These are phyloP conservation scores for Zalaria obscura DNA, from an alignment of 2,329 filamentous ascomycete genomes.

Conservation along the genomic window DNA sequence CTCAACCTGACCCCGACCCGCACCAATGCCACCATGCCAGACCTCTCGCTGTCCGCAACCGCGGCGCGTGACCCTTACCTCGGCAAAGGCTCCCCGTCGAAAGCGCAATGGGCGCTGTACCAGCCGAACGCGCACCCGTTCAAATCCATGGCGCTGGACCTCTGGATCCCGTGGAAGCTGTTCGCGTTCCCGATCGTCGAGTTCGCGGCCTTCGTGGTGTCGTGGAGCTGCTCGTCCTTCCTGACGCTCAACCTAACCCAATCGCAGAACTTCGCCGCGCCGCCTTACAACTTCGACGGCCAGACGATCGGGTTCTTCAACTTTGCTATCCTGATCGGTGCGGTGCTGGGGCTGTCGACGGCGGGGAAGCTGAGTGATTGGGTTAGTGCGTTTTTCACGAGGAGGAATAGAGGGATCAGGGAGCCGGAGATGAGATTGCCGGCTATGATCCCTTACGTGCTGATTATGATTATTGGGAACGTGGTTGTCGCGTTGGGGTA, in stretches of 20 bases:
- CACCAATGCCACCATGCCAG: conserved; percentile 11
- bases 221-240: conserved; percentile 44
- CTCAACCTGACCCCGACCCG: conserved; percentile 7
- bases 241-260: conserved; percentile 47
- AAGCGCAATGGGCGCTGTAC: conserved; percentile 41
- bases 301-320: conserved; percentile 41
- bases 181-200: conserved; percentile 49
- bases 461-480: conserved; percentile 43
- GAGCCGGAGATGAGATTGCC: conserved; percentile 20
- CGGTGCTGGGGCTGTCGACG: conserved; percentile 38
- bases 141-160: conserved; percentile 34
- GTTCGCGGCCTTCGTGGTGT: conserved; percentile 47
- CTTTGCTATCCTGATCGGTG: conserved; percentile 41
- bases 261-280: conserved; percentile 38
- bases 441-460: conserved; percentile 39
- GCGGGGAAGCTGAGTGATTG: conserved; percentile 43
- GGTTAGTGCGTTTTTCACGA: conserved; percentile 40
- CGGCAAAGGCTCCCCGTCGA: conserved; percentile 39
- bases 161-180: conserved; percentile 49
- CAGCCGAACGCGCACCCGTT: conserved; percentile 33
- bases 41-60: conserved; percentile 17
- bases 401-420: conserved; percentile 38
- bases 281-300: conserved; percentile 40
- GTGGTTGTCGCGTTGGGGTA: conserved; percentile 34
- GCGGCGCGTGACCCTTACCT: conserved; percentile 40